phyloP scores from a whole-genome alignment of 2,329 filamentous ascomycete genomes.

The Scytalidium sp. region DNA sequence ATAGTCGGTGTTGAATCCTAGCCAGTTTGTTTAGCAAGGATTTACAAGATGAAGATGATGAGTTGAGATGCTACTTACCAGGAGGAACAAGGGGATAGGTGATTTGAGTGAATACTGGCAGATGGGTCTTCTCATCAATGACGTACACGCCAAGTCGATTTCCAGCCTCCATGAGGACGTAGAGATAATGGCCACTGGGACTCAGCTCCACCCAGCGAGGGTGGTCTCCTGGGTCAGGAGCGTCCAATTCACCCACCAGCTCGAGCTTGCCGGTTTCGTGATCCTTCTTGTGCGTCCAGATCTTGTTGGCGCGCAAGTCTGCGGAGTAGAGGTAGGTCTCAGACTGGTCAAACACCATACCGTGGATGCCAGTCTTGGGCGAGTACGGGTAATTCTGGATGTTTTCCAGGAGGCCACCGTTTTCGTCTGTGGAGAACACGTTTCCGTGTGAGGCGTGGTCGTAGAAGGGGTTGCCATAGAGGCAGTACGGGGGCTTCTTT shows the following conservation, averaged over 20 bases:
- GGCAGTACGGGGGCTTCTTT: constrained; percentile 71
- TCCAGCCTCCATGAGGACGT: constrained; percentile 86
- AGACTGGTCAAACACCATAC: constrained; percentile 75
- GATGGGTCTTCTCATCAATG: constrained; percentile 68
- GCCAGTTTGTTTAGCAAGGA: constrained; percentile 12
- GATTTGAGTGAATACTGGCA: constrained; percentile 76
- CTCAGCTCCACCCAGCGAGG: constrained; percentile 88
- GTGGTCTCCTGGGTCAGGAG: constrained; percentile 70
- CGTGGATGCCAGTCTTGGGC: constrained; percentile 69
- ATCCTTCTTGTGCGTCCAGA: constrained; percentile 81
- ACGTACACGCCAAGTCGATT: constrained; percentile 81
- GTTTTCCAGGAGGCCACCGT: constrained; percentile 58
- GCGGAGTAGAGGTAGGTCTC: constrained; percentile 78
- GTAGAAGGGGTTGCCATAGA: constrained; percentile 92
- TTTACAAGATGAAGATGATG: constrained; percentile 26
- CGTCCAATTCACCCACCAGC: constrained; percentile 70
- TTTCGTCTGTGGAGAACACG: constrained; percentile 61
- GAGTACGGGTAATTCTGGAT: constrained; percentile 73
- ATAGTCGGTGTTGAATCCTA: constrained; percentile 22
- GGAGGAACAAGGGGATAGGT: constrained; percentile 78
- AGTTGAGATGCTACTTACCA: constrained; percentile 39
- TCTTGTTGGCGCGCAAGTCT: constrained; percentile 72
- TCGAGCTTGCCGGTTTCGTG: constrained; percentile 57
- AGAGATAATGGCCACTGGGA: constrained; percentile 73
- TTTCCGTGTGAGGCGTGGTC: constrained; percentile 79